Base-by-base conservation (phyloP, 176 grass and related monocot genomes). In the Rhynchospora pubera region DNA sequence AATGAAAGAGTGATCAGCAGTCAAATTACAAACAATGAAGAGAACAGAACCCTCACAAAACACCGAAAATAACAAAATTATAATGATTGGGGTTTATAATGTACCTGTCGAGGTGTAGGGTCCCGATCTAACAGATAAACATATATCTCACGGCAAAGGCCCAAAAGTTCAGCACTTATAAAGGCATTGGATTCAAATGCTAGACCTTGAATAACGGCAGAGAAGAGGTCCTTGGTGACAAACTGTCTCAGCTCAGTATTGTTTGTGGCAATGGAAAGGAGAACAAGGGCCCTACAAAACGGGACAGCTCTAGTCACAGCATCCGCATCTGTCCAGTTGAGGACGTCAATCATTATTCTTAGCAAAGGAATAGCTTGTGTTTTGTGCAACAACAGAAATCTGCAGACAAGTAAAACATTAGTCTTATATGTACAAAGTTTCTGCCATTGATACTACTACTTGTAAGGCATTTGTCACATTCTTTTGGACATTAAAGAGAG, bases 111-210 rank as follows among this genome's bases (percentile, higher is more conserved):
- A 82, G 95, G 95, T 79, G 85, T 77, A 72, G 95, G 87, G 77
- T 94, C 87, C 86, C 85, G 84, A 73, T 98, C 92, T 76, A 90
- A 90, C 52, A 98, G 71, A 90, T 93, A 98, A 28, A 94, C 65
- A 82, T 98, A 98, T 94, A 98, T 98, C 89, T 98, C 92, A 78
- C 95, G 95, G 92, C 95, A 98, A 84, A 94, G 88, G 59, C 90
- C 95, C 87, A 98, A 83, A 86, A 98, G 90, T 32, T 98, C 95
- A 55, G 95, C 85, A 78, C 95, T 90, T 16, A 87, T 89, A 78
- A 91, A 55, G 42, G 92, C 87, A 91, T 98, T 94, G 72, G 91
- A 94, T 64, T 94, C 95, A n/a, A 91, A 65, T 63, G 92, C 81
- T 70, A 98, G 85, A 28, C 89, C 90, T 8, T 94, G 87, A 88